These are phyloP conservation scores for Colletotrichum costaricense DNA, from an alignment of 2,329 filamentous ascomycete genomes.

Conservation along the genomic window DNA sequence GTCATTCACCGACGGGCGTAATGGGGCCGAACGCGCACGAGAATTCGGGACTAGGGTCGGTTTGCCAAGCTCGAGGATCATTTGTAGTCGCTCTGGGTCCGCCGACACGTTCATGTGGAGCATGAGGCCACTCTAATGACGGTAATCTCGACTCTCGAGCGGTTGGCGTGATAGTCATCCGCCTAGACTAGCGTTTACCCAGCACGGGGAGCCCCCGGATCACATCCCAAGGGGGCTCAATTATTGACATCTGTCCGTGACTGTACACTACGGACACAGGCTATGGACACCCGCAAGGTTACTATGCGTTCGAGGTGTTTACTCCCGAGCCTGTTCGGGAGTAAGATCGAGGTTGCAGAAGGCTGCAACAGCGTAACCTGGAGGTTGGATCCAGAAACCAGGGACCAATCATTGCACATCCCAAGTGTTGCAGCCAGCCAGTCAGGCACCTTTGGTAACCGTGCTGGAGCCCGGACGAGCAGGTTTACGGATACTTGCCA, in stretches of 20 bases:
- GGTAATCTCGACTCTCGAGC: conserved; percentile 15
- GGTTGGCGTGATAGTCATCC: background rate
- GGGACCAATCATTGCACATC: background rate
- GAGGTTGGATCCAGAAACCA: background rate
- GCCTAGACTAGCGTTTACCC: background rate
- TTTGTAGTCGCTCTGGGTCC: conserved; percentile 19
- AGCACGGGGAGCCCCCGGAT: background rate
- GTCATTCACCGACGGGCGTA: conserved; percentile 28
- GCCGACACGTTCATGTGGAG: conserved; percentile 9
- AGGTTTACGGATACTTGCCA: background rate
- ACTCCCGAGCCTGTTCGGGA: background rate
- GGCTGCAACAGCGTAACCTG: background rate
- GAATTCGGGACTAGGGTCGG: conserved; percentile 12
- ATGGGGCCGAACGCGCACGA: conserved; percentile 24
- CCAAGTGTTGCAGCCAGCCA: background rate
- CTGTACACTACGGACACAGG: background rate
- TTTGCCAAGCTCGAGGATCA: conserved; percentile 22
- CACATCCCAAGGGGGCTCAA: background rate
- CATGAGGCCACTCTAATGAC: conserved; percentile 22
- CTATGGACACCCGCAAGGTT: background rate
- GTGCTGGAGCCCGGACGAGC: background rate
- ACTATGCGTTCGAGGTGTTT: background rate
- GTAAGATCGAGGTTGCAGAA: background rate
- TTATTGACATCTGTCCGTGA: background rate
- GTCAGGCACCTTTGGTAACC: background rate